A percentile compares a stretch with the other conserved stretches of the same genome.
Conservation (phyloP, 352 stramenopile species). For the Globisporangium carolinianum region DNA sequence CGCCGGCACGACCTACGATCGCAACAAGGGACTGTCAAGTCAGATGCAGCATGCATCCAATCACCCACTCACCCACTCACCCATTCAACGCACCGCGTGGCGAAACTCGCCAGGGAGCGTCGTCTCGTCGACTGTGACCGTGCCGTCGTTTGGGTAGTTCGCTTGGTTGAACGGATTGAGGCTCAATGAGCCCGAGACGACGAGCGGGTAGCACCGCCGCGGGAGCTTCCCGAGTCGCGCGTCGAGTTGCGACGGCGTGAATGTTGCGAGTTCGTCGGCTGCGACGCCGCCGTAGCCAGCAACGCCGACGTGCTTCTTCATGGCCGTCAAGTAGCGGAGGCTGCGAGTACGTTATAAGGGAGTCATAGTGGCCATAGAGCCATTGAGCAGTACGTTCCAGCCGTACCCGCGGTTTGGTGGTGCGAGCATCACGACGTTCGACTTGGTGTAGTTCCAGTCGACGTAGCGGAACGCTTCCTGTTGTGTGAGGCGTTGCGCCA, state of each 20-base stretch:
- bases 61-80: no score
- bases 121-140: conserved; percentile 62
- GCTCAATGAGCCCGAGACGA: conserved; percentile 57
- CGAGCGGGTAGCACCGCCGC: conserved; percentile 44
- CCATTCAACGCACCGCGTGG: conserved; percentile 28
- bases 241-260: conserved; percentile 35
- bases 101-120: conserved; percentile 57
- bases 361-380: no score
- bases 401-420: conserved; percentile 60
- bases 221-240: conserved; percentile 58
- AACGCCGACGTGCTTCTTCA: conserved; percentile 48
- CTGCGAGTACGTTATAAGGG: conserved; percentile 12
- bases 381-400: background rate
- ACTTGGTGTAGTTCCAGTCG: conserved; percentile 66
- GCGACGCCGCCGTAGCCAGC: conserved; percentile 53
- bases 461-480: conserved; percentile 68
- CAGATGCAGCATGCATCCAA: background rate
- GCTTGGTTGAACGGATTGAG: conserved; percentile 72
- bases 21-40: background rate
- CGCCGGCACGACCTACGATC: conserved; percentile 31
- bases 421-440: conserved; percentile 68
- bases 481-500: background rate
- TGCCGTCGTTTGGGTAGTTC: conserved; percentile 65
- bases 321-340: conserved; percentile 50
- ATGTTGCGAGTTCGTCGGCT: conserved; percentile 43